Evolutionary conservation across 805 yeast species (phyloP).

Genomic region (Ogataea saltuana): DNA sequence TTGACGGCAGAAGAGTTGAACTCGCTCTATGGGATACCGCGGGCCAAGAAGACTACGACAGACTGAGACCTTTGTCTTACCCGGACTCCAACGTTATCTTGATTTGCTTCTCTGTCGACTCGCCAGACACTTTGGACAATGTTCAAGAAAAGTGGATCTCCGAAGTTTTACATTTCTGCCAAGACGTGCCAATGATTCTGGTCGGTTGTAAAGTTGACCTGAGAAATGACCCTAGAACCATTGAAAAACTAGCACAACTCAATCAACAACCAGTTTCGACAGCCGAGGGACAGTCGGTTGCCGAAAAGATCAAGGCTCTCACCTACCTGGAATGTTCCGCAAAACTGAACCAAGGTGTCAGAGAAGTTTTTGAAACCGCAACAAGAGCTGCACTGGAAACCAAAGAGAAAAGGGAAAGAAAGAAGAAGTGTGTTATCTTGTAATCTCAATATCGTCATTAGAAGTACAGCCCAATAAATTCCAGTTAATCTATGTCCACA

Average conservation of each 20-base stretch:
- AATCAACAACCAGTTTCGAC: constrained; percentile 80
- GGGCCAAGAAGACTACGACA: constrained; percentile 97
- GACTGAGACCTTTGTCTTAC: constrained; percentile 86
- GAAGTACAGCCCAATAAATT: constrained; percentile 8
- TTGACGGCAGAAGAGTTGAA: constrained; percentile 89
- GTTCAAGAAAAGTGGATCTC: constrained; percentile 96
- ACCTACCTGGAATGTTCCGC: constrained; percentile 92
- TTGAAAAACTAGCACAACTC: constrained; percentile 70
- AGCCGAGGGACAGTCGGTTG: constrained; percentile 83
- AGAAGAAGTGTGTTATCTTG: constrained; percentile 71
- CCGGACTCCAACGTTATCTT: constrained; percentile 91
- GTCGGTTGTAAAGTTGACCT: constrained; percentile 92
- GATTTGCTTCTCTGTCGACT: constrained; percentile 87
- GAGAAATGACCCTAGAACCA: constrained; percentile 77
- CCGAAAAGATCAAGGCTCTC: constrained; percentile 85
- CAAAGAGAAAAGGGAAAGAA: constrained; percentile 54
- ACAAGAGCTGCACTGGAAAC: constrained; percentile 85
- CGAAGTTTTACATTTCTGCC: constrained; percentile 92
- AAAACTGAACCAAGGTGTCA: constrained; percentile 85
- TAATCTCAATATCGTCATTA: constrained; percentile 30
- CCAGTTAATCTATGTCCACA: constrained; percentile 9
- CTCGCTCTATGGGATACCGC: constrained; percentile 98
- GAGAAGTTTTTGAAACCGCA: constrained; percentile 90
- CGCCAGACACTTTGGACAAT: constrained; percentile 90
- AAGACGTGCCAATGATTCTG: constrained; percentile 86